Evolutionary conservation across 2,329 filamentous ascomycete genomes (phyloP), one percentile per base, ranked within the genome.

Genomic region (Sordariomycetes sp.): DNA sequence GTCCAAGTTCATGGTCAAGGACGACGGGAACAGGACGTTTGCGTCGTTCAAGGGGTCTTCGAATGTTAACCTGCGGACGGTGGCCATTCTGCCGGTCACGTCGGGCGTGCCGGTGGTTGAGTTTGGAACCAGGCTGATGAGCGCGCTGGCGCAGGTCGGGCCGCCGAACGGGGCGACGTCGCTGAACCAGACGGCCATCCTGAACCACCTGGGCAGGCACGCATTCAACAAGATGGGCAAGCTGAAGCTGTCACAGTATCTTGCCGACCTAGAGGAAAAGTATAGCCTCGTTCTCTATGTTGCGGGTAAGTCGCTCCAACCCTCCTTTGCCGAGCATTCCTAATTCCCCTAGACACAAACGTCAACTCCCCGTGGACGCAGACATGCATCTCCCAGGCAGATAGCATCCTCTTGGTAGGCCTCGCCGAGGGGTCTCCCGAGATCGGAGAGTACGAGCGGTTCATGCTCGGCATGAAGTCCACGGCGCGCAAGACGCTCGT

Each of bases 341-440:
- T 74, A 66, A 71, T 61, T 59, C 58, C 53, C 15, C 52, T 56
- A 86, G 94, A 99, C 69, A 99, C 95, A 4, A 96, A 85, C 60
- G 94, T 97, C 64, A 97, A 96, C 64, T 90, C 95, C 1, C 91
- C 92, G 0, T 99, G 94, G 94, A 99, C 95, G 0, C 90, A 96
- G 66, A 97, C 94, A 0, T 99, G 95, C 68, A 96, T 99, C 62
- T 87, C 87, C 17, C 94, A 99, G 70, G 94, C 94, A 1, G 94
- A 99, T 70, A 96, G 91, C 63, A 96, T 99, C 61, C 77, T 99
- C 8, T 77, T 99, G 10, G 90, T 99, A 32, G 94, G 90, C 1
- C 74, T 97, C 15, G 94, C 91, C 1, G 94, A 97, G 67, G 86
- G 87, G 0, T 95, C 91, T 2, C 87, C 94, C 0, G 85, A 81